Evolutionary conservation across 2,329 filamentous ascomycete genomes (phyloP).

Genomic region (Ramichloridium luteum): DNA sequence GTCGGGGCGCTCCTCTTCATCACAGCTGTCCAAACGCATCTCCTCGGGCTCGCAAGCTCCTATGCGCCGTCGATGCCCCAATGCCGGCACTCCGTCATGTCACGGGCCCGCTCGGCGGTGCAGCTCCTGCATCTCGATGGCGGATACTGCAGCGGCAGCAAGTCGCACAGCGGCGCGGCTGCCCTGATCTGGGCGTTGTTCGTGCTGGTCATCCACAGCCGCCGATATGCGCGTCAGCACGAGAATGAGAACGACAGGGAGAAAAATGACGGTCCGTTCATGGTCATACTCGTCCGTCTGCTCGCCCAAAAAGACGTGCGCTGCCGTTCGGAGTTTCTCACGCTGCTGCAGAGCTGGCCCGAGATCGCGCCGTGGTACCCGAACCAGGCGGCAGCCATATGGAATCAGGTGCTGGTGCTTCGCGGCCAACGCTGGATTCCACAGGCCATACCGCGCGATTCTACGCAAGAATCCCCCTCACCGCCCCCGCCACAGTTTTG

Average conservation of each 20-base stretch:
- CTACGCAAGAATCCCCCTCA: neutral
- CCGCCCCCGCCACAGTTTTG: neutral
- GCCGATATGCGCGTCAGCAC: neutral
- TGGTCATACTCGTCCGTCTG: neutral
- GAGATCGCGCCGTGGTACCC: constrained; percentile 1
- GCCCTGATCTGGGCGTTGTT: neutral
- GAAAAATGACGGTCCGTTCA: neutral
- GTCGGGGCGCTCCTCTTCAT: neutral
- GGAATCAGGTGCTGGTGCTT: neutral
- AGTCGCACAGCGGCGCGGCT: neutral
- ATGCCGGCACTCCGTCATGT: neutral
- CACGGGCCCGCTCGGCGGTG: neutral
- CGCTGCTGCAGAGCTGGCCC: neutral
- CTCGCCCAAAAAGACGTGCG: neutral
- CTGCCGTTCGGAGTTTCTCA: neutral
- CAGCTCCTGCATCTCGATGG: neutral
- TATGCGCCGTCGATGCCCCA: neutral
- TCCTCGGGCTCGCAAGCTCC: constrained; percentile 1
- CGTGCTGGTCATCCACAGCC: neutral
- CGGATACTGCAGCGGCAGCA: neutral
- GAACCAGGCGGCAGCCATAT: neutral
- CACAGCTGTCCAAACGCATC: neutral
- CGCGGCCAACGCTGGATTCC: neutral
- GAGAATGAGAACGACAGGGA: neutral
- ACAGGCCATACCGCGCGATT: neutral